A percentile compares a stretch with the other conserved stretches of the same genome.
phyloP scores from a whole-genome alignment of 2,329 filamentous ascomycete species.

The Emmonsia crescens region DNA sequence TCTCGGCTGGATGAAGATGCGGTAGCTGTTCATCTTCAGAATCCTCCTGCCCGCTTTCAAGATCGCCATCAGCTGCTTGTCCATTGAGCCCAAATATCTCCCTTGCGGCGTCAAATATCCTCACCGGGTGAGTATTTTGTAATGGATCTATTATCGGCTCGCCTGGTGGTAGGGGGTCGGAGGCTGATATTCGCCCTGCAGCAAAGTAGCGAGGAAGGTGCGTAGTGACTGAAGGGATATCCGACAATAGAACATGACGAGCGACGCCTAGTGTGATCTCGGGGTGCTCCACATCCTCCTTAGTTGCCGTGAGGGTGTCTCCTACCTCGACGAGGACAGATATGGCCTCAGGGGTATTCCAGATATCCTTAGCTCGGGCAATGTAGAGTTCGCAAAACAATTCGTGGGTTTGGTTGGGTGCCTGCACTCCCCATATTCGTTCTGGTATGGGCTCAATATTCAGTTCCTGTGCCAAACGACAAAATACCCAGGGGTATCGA shows the following conservation, averaged over 20 bases:
- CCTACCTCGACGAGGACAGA: slow-evolving; percentile 60
- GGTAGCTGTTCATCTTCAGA: background rate
- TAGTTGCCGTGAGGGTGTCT: slow-evolving; percentile 38
- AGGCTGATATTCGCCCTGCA: slow-evolving; percentile 56
- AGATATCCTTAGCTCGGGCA: slow-evolving; percentile 65
- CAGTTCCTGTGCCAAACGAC: slow-evolving; percentile 66
- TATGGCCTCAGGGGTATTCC: slow-evolving; percentile 66
- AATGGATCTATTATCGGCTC: slow-evolving; percentile 19
- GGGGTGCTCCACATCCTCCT: slow-evolving; percentile 35
- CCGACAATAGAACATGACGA: slow-evolving; percentile 68
- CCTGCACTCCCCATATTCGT: slow-evolving; percentile 68
- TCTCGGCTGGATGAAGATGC: background rate
- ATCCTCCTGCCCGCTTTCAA: background rate
- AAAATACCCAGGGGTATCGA: slow-evolving; percentile 74
- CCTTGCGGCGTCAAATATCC: background rate
- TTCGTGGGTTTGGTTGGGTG: slow-evolving; percentile 53
- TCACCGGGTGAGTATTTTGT: background rate
- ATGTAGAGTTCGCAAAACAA: slow-evolving; percentile 69
- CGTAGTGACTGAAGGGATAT: slow-evolving; percentile 59
- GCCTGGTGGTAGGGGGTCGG: slow-evolving; percentile 68
- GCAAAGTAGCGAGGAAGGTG: slow-evolving; percentile 58
- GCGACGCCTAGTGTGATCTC: slow-evolving; percentile 49
- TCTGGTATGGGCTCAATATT: slow-evolving; percentile 65
- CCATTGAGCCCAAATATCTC: slow-evolving; percentile 1
- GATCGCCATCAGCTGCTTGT: background rate